A percentile compares a stretch with the other conserved stretches of the same genome.
Evolutionary conservation across 2,329 filamentous ascomycete species (phyloP).

Genomic region (Fulvia fulva): DNA sequence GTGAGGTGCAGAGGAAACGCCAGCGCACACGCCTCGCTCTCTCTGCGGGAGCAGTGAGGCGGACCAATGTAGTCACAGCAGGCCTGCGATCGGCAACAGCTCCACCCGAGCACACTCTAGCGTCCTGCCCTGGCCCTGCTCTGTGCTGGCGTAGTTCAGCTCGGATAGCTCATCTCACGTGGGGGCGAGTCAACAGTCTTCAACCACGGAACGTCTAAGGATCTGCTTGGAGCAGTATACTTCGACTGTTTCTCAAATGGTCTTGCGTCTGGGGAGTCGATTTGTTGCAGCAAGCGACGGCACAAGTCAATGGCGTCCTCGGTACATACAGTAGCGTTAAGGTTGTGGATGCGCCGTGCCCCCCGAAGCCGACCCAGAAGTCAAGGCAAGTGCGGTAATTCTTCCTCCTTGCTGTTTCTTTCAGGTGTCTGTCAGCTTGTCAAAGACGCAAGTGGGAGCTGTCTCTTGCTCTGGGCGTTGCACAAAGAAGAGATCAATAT

Average conservation of each 20-base stretch:
- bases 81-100: background rate
- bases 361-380: background rate
- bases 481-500: background rate
- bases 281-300: background rate
- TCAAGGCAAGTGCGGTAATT: background rate
- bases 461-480: background rate
- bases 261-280: background rate
- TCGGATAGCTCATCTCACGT: background rate
- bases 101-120: background rate
- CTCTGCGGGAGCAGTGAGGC: conserved; percentile 3
- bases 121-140: background rate
- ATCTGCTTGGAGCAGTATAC: background rate
- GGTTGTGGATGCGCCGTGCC: conserved; percentile 1
- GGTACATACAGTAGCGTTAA: background rate
- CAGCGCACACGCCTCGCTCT: conserved; percentile 4
- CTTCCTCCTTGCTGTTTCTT: background rate
- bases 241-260: background rate
- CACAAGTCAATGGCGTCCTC: background rate
- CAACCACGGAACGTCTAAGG: background rate
- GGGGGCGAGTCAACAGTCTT: background rate
- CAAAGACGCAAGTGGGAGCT: background rate
- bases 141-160: background rate
- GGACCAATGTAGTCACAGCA: conserved; percentile 1
- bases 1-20: conserved; percentile 5
- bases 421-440: background rate